Evolutionary conservation across 78 protist genomes (phyloP).

Genomic region (Capsaspora owczarzaki): DNA sequence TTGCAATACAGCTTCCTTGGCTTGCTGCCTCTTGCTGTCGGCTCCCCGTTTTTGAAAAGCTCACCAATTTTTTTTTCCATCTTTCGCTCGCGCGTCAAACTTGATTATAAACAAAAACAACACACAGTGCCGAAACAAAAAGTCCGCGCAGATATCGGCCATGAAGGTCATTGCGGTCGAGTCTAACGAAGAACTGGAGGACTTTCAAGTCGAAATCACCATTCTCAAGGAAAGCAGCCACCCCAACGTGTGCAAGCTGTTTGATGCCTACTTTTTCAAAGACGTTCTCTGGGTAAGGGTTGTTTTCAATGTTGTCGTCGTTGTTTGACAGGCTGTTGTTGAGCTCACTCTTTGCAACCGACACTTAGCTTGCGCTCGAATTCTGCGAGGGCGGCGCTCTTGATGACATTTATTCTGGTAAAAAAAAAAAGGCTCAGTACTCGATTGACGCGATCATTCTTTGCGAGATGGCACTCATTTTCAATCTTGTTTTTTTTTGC

Average conservation of each 20-base stretch:
- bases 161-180: constrained; percentile 6
- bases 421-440: neutral
- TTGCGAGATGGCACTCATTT: neutral
- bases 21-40: no score
- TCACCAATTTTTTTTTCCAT: no score
- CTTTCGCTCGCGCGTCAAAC: no score
- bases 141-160: constrained; percentile 1
- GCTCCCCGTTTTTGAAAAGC: no score
- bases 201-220: constrained; percentile 40
- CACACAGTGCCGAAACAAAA: constrained; percentile 8
- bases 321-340: neutral
- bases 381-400: constrained; percentile 81
- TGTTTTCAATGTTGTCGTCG: neutral
- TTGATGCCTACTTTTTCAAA: constrained; percentile 50
- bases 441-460: neutral
- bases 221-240: constrained; percentile 50
- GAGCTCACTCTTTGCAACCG: neutral
- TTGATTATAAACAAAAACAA: no score
- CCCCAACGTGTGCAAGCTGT: constrained; percentile 42
- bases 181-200: neutral
- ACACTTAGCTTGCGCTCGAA: constrained; percentile 71
- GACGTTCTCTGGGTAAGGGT: constrained; percentile 55
- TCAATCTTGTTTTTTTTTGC: neutral
- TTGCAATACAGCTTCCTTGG: no score
- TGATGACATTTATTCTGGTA: constrained; percentile 38